Evolutionary conservation across 2,329 filamentous ascomycete species (phyloP).

Genomic region (Pezicula carpinea): DNA sequence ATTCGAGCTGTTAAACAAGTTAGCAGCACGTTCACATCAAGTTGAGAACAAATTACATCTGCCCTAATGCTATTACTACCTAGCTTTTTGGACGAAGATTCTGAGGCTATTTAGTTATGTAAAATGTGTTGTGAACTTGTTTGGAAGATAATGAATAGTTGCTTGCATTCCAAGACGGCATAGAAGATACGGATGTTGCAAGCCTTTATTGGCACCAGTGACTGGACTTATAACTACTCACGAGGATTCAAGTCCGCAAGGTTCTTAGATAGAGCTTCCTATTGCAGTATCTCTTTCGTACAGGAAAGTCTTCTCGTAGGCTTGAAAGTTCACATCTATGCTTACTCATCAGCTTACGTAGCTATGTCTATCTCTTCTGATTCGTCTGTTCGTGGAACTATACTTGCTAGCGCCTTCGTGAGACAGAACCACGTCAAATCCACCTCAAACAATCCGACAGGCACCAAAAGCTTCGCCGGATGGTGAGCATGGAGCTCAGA

Average conservation of each 20-base stretch:
- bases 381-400: slow-evolving; percentile 13
- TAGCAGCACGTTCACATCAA: too few species aligned
- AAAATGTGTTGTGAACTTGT: too few species aligned
- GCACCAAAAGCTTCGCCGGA: neutral
- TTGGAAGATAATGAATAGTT: too few species aligned
- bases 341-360: slow-evolving; percentile 10
- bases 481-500: slow-evolving; percentile 4
- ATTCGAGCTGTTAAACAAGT: too few species aligned
- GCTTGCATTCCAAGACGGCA: too few species aligned
- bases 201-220: slow-evolving; percentile 1
- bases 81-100: too few species aligned
- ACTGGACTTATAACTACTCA: slow-evolving; percentile 8
- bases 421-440: slow-evolving; percentile 5
- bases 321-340: slow-evolving; percentile 7
- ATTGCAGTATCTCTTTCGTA: slow-evolving; percentile 7
- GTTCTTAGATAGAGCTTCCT: slow-evolving; percentile 3
- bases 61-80: too few species aligned
- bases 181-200: too few species aligned
- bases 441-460: slow-evolving; percentile 6
- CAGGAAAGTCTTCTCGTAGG: slow-evolving; percentile 11
- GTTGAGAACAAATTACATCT: too few species aligned
- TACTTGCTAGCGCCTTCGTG: slow-evolving; percentile 9
- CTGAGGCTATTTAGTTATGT: too few species aligned
- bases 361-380: slow-evolving; percentile 8
- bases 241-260: slow-evolving; percentile 5